Evolutionary conservation across 768 basidiomycete species (phyloP).

Genomic region (Lentinula detonsa): DNA sequence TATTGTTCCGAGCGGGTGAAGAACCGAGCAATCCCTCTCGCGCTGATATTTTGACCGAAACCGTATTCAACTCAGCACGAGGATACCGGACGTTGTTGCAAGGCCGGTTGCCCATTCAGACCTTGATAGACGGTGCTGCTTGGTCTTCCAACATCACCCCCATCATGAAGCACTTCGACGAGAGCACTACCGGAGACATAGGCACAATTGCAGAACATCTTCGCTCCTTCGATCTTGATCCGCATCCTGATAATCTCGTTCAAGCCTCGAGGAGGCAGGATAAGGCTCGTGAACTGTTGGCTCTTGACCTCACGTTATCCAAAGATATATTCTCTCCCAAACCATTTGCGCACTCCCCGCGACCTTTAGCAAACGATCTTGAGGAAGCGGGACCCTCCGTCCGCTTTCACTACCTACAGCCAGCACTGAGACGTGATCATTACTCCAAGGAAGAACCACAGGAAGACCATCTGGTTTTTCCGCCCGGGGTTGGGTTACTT

Average conservation of each 20-base stretch:
- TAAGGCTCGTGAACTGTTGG: conserved; percentile 54
- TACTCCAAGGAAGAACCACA: conserved; percentile 16
- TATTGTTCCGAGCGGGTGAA: conserved; percentile 48
- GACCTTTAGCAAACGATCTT: conserved; percentile 18
- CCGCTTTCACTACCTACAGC: conserved; percentile 57
- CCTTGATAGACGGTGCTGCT: conserved; percentile 31
- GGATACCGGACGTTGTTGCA: conserved; percentile 48
- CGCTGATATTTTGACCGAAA: conserved; percentile 55
- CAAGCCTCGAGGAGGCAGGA: conserved; percentile 40
- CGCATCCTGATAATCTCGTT: conserved; percentile 28
- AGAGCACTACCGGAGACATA: conserved; percentile 28
- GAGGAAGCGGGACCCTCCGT: conserved; percentile 25
- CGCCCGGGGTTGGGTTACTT: conserved; percentile 55
- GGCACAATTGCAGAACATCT: conserved; percentile 31
- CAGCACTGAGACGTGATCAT: conserved; percentile 29
- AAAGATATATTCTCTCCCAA: conserved; percentile 48
- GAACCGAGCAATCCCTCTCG: conserved; percentile 36
- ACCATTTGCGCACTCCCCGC: conserved; percentile 24
- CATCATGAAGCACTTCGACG: conserved; percentile 36
- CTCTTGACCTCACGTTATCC: conserved; percentile 58
- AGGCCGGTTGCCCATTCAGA: conserved; percentile 36
- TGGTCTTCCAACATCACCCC: conserved; percentile 51
- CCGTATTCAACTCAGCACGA: conserved; percentile 41
- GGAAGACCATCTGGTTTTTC: conserved; percentile 22
- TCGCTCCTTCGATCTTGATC: conserved; percentile 34